phyloP scores from a whole-genome alignment of 305 asterid species.

The Fraxinus albicans region DNA sequence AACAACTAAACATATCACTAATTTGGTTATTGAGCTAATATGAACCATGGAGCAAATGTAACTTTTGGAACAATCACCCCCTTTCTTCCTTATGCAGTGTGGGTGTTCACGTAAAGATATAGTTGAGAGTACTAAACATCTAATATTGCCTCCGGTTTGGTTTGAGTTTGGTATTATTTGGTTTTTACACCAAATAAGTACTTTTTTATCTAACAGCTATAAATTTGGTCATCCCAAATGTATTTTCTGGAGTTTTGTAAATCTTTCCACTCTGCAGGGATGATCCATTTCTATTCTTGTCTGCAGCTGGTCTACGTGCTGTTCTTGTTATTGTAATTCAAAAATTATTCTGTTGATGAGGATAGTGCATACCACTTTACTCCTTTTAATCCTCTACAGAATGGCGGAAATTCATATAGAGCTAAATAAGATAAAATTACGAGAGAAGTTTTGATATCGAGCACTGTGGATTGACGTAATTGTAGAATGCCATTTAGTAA shows the following conservation, averaged over 20 bases:
- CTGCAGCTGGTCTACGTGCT: constrained; percentile 20
- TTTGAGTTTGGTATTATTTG: constrained; percentile 13
- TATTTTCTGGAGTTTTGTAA: not conserved
- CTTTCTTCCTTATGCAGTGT: constrained; percentile 3
- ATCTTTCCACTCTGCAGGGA: not conserved
- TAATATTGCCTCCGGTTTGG: not conserved
- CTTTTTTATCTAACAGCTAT: constrained; percentile 5
- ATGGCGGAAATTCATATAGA: not conserved
- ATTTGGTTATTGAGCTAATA: constrained; percentile 14
- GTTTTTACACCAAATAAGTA: constrained; percentile 4
- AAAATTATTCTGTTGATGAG: not conserved
- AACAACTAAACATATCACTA: not conserved
- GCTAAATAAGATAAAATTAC: constrained; percentile 8
- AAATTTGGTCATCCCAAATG: not conserved
- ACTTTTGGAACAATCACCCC: not conserved
- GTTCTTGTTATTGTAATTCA: not conserved
- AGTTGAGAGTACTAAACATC: constrained; percentile 7
- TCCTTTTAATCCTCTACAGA: constrained; percentile 1
- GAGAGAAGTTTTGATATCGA: not conserved
- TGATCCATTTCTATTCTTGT: not conserved
- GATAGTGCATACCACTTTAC: constrained; percentile 4
- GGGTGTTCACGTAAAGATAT: not conserved
- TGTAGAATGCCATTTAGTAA: not conserved
- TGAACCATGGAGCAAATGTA: not conserved
- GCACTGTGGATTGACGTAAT: not conserved